These are phyloP conservation scores for Hamigera avellanea DNA, from an alignment of 495 filamentous ascomycete genomes.

Conservation along the genomic window DNA sequence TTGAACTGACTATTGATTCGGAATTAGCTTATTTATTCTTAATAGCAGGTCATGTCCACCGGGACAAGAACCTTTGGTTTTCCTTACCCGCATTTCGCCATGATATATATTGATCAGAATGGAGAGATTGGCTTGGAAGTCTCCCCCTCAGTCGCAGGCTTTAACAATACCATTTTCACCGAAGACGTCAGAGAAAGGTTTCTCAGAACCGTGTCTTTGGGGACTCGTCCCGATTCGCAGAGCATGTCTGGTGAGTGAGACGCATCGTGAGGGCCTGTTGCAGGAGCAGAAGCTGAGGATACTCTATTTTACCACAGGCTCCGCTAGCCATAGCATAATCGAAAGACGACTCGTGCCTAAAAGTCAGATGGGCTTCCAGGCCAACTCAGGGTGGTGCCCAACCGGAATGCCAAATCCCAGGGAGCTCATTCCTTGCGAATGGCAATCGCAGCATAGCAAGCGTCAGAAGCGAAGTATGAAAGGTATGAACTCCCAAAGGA, in stretches of 20 bases:
- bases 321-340: too few relatives aligned
- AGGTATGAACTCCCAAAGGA: too few relatives aligned
- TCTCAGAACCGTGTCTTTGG: slow-evolving; percentile 16
- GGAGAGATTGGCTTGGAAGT: slow-evolving; percentile 22
- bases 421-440: slow-evolving; percentile 28
- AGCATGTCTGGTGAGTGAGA: slow-evolving; percentile 11
- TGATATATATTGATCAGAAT: slow-evolving; percentile 29
- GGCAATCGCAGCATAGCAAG: slow-evolving; percentile 19
- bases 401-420: slow-evolving; percentile 7
- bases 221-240: slow-evolving; percentile 10
- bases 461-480: slow-evolving; percentile 17
- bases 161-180: slow-evolving; percentile 27
- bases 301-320: too few relatives aligned
- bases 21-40: slow-evolving; percentile 6
- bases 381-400: slow-evolving; percentile 11
- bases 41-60: slow-evolving; percentile 5
- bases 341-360: too few relatives aligned
- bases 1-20: too few relatives aligned
- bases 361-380: too few relatives aligned
- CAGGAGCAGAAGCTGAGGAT: too few relatives aligned
- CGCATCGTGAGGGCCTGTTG: neutral
- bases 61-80: slow-evolving; percentile 6
- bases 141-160: slow-evolving; percentile 25
- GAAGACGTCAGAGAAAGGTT: slow-evolving; percentile 28
- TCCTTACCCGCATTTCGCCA: slow-evolving; percentile 26